phyloP scores from a whole-genome alignment of 768 basidiomycete genomes.

The Auricularia auricula-judae region DNA sequence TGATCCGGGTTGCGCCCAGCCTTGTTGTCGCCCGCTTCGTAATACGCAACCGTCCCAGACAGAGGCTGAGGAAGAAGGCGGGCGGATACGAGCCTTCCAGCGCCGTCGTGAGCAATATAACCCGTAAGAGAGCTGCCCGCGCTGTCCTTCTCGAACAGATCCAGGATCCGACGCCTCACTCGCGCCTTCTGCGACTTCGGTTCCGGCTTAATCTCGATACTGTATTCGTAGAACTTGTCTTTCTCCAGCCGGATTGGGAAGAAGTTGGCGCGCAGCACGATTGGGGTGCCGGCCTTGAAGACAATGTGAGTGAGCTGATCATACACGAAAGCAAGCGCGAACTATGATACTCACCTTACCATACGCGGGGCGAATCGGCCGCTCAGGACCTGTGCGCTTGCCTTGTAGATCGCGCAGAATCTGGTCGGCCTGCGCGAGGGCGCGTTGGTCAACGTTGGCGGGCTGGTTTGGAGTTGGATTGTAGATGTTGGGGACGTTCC shows the following conservation, averaged over 20 bases:
- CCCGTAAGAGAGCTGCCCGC: constrained; percentile 19
- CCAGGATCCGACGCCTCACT: constrained; percentile 40
- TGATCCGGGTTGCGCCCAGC: background rate
- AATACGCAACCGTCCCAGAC: background rate
- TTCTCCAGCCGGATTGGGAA: constrained; percentile 37
- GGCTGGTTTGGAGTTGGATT: constrained; percentile 29
- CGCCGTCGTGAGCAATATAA: constrained; percentile 38
- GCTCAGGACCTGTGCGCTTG: constrained; percentile 8
- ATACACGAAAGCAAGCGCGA: background rate
- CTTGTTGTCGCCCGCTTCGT: background rate
- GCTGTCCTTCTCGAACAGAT: constrained; percentile 38
- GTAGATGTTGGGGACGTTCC: constrained; percentile 42
- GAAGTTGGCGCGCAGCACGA: constrained; percentile 52
- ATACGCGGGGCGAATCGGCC: constrained; percentile 50
- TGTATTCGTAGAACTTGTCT: constrained; percentile 44
- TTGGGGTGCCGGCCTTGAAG: constrained; percentile 24
- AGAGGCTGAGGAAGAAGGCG: constrained; percentile 28
- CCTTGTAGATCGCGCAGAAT: background rate
- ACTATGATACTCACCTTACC: constrained; percentile 23
- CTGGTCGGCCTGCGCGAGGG: constrained; percentile 16
- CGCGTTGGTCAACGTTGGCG: constrained; percentile 27
- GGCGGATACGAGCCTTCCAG: constrained; percentile 35
- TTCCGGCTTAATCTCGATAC: constrained; percentile 38
- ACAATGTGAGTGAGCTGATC: background rate
- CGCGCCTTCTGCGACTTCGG: constrained; percentile 22